These are phyloP conservation scores for Thielaviopsis ethacetica DNA, from an alignment of 2,329 filamentous ascomycete genomes.

Conservation along the genomic window DNA sequence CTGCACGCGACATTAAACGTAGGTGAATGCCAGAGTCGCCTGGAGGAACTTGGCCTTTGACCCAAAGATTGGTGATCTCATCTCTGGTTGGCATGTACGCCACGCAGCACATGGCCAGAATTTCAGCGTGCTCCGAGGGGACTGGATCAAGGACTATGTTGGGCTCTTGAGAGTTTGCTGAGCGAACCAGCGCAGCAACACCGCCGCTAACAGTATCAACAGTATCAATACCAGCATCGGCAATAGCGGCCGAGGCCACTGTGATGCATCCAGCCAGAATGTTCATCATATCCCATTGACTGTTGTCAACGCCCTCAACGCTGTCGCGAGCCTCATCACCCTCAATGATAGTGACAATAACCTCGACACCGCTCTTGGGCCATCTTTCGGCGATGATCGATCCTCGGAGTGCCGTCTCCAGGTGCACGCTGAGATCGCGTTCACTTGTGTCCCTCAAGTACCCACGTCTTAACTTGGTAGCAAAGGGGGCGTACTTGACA, in stretches of 20 bases:
- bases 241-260: constrained; percentile 79
- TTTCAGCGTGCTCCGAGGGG: constrained; percentile 59
- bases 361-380: constrained; percentile 97
- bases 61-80: constrained; percentile 88
- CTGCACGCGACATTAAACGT: constrained; percentile 23
- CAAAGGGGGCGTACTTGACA: constrained; percentile 93
- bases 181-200: constrained; percentile 59
- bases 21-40: constrained; percentile 20
- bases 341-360: constrained; percentile 83
- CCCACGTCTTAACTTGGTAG: constrained; percentile 63
- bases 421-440: constrained; percentile 74
- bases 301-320: constrained; percentile 32
- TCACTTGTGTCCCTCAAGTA: constrained; percentile 78
- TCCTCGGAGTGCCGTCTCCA: constrained; percentile 79
- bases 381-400: constrained; percentile 85
- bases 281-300: constrained; percentile 79
- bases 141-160: constrained; percentile 63
- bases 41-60: constrained; percentile 51
- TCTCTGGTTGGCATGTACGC: constrained; percentile 76
- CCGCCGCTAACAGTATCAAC: constrained; percentile 81
- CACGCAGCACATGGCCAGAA: constrained; percentile 74
- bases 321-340: constrained; percentile 63
- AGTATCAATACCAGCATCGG: constrained; percentile 90
- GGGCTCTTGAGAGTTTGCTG: constrained; percentile 19
- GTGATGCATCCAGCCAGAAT: constrained; percentile 85